phyloP scores from a whole-genome alignment of 306 rosid species.

The Rubus idaeus region DNA sequence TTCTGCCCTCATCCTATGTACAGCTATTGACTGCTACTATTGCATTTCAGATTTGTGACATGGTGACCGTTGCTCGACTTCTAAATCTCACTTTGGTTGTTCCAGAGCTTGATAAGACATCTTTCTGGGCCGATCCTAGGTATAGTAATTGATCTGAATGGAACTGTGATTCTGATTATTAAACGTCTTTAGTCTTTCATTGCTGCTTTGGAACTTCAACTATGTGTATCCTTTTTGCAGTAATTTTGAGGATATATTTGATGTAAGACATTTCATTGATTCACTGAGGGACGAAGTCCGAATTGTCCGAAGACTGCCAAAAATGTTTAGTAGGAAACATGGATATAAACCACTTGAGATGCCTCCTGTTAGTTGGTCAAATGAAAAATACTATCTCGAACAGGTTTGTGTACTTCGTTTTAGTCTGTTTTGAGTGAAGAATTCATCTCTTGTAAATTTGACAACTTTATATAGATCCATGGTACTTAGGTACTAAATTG shows the following conservation, averaged over 20 bases:
- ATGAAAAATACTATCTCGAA: constrained; percentile 73
- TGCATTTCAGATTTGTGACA: constrained; percentile 89
- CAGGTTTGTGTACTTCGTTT: constrained; percentile 58
- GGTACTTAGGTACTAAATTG: not conserved
- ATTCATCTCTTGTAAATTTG: not conserved
- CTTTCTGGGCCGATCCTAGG: constrained; percentile 99
- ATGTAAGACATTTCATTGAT: constrained; percentile 81
- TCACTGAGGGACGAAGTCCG: constrained; percentile 90
- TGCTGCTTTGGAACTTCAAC: constrained; percentile 32
- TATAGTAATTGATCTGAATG: constrained; percentile 33
- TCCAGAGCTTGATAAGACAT: constrained; percentile 95
- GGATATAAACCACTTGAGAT: constrained; percentile 57
- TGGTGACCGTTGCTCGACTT: constrained; percentile 93
- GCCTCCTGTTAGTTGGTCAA: constrained; percentile 99
- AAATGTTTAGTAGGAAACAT: constrained; percentile 56
- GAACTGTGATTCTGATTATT: constrained; percentile 8
- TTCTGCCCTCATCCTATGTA: constrained; percentile 14
- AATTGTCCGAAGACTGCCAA: constrained; percentile 89
- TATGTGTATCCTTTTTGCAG: constrained; percentile 49
- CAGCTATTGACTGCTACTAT: constrained; percentile 31
- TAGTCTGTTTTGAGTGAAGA: not conserved
- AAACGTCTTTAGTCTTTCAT: constrained; percentile 23
- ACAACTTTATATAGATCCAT: not conserved
- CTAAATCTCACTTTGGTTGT: constrained; percentile 94
- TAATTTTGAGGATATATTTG: constrained; percentile 89